Evolutionary conservation across 2,329 filamentous ascomycete species (phyloP).

Genomic region (Claviceps sp.): DNA sequence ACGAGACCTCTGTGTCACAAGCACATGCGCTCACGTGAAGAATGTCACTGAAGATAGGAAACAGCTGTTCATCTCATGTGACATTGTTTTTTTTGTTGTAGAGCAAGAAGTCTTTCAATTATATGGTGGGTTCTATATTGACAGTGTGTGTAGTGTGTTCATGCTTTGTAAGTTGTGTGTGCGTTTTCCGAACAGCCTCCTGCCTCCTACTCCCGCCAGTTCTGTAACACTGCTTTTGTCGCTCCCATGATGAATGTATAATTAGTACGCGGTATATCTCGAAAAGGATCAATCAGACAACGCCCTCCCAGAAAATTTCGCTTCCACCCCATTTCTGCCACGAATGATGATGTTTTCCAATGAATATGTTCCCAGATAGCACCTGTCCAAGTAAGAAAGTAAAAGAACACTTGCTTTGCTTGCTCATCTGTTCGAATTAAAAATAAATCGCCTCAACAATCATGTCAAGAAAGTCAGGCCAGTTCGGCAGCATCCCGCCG

Average conservation of each 20-base stretch:
- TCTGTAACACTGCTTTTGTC: not conserved
- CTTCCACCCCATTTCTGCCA: not conserved
- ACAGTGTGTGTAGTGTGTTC: not conserved
- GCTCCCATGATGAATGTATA: not conserved
- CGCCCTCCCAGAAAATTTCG: not conserved
- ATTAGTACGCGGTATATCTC: not conserved
- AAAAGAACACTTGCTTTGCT: not conserved
- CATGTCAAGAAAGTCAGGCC: constrained; percentile 32
- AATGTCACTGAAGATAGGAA: too few species aligned
- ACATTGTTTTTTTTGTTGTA: too few species aligned
- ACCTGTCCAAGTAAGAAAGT: too few species aligned
- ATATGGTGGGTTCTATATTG: too few species aligned
- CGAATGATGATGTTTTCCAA: not conserved
- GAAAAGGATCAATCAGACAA: not conserved
- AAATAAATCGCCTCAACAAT: constrained; percentile 23
- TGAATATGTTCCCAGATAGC: not conserved
- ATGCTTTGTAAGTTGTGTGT: too few species aligned
- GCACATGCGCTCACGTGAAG: too few species aligned
- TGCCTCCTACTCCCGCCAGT: not conserved
- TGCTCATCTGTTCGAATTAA: not conserved
- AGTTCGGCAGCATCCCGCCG: constrained; percentile 22
- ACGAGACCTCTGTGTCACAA: too few species aligned
- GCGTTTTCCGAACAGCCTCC: too few species aligned
- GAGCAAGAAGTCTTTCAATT: too few species aligned
- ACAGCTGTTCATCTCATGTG: too few species aligned